Base-by-base conservation (phyloP, 1,284 basidiomycete genomes). In the Ganoderma resinaceum region DNA sequence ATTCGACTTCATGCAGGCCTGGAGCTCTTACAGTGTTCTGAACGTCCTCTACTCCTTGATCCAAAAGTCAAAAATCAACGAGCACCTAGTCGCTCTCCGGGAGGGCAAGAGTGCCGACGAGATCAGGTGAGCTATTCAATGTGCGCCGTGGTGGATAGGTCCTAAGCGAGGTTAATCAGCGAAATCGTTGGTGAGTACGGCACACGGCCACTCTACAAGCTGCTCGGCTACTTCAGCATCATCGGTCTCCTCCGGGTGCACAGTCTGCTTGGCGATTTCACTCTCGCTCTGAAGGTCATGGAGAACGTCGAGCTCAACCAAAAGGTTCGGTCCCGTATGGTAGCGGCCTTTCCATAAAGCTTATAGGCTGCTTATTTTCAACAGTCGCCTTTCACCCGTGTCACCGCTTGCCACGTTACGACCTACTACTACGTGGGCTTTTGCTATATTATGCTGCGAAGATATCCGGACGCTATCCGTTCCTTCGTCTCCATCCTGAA, bases 21-120 rank as follows among this genome's bases (percentile, higher is more conserved):
- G 97, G 97, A 96, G 94, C 76, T 97, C 95, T 71, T 99, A 99
- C 85, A 96, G 94, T 73, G 97, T 99, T 33, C 87, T 99, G 73
- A 99, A 99, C 82, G 97, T 99, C 33, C 87, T 99, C 42, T 99
- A 99, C 85, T 98, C 96, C 55, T 86, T 99, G 71, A 97, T 99
- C 72, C 97, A 99, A 86, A 99, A 99, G 82, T 95, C 93, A 20
- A 91, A 92, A 80, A 95, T 97, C 82, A 96, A 97, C 81, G 96
- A 98, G 80, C 96, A 97, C 82, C 91, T 99, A 71, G 80, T 85
- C 68, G 97, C 97, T 7, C 87, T 91, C 70, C 89, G 92, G 75
- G 86, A 91, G 74, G 95, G 95, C 29, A 92, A 94, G 80, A 86
- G 89, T 37, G 82, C 89, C 0, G 95, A 96, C 72, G 94, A 97